Conservation (phyloP, 768 basidiomycete genomes). For the Boletus barrowsii region DNA sequence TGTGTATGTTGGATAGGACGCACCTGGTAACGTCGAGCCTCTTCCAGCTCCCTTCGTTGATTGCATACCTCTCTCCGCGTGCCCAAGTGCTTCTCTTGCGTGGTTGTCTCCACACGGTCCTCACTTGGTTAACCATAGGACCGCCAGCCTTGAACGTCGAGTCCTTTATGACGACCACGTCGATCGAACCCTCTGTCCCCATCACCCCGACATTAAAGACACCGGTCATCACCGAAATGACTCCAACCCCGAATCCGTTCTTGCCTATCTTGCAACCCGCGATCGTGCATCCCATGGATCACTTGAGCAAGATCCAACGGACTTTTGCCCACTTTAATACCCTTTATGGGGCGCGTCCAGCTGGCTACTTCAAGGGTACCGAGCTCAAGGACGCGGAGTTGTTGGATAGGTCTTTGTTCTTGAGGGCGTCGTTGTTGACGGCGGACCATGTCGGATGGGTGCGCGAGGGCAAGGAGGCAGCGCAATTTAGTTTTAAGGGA, state of each 20-base stretch:
- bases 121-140: slow-evolving; percentile 32
- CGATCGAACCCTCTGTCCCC: slow-evolving; percentile 15
- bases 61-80: slow-evolving; percentile 13
- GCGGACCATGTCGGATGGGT: slow-evolving; percentile 38
- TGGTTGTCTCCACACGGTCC: slow-evolving; percentile 21
- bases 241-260: slow-evolving; percentile 36
- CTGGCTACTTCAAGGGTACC: slow-evolving; percentile 29
- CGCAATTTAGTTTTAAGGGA: slow-evolving; percentile 27
- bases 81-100: slow-evolving; percentile 29
- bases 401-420: slow-evolving; percentile 37
- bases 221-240: slow-evolving; percentile 10
- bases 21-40: slow-evolving; percentile 30
- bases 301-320: slow-evolving; percentile 34
- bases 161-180: slow-evolving; percentile 28
- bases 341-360: slow-evolving; percentile 27
- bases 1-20: slow-evolving; percentile 12
- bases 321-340: slow-evolving; percentile 33
- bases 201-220: not conserved
- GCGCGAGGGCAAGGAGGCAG: slow-evolving; percentile 33
- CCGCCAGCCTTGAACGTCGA: slow-evolving; percentile 31
- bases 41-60: slow-evolving; percentile 28
- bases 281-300: slow-evolving; percentile 35
- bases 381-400: slow-evolving; percentile 30
- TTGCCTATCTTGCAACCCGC: slow-evolving; percentile 37
- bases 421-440: slow-evolving; percentile 30